phyloP scores from a whole-genome alignment of 257 asterid species.

The Jacaranda mimosifolia region DNA sequence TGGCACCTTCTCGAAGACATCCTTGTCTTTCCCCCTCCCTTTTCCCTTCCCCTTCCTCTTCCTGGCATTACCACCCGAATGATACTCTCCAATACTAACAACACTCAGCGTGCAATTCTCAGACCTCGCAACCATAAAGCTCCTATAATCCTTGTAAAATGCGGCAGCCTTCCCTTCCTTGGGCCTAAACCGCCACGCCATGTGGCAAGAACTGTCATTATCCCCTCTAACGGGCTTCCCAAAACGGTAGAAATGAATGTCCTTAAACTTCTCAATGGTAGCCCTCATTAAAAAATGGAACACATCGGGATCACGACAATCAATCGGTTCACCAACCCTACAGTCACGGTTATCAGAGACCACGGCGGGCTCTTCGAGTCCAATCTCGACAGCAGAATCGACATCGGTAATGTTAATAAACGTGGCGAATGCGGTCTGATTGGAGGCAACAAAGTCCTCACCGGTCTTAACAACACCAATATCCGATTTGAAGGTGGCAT shows the following conservation, averaged over 20 bases:
- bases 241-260: conserved; percentile 71
- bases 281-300: conserved; percentile 82
- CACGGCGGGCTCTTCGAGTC: too few species aligned
- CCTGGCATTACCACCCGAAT: conserved; percentile 88
- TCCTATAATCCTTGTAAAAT: conserved; percentile 76
- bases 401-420: conserved; percentile 22
- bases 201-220: conserved; percentile 73
- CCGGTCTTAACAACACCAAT: conserved; percentile 60
- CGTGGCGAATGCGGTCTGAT: conserved; percentile 37
- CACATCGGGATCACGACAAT: conserved; percentile 83
- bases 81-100: conserved; percentile 76
- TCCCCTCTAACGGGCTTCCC: conserved; percentile 84
- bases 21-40: conserved; percentile 28
- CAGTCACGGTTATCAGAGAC: conserved; percentile 50
- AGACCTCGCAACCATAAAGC: conserved; percentile 55
- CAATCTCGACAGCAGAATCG: conserved; percentile 36
- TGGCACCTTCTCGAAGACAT: conserved; percentile 50
- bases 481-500: conserved; percentile 63
- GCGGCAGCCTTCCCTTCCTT: conserved; percentile 72
- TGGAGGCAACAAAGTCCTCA: conserved; percentile 56
- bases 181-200: conserved; percentile 94
- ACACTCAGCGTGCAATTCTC: conserved; percentile 76
- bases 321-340: conserved; percentile 59
- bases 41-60: conserved; percentile 52
- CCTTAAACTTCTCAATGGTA: conserved; percentile 73